Evolutionary conservation across 768 basidiomycete genomes (phyloP).

Genomic region (Strobilomyces echinocephalus): DNA sequence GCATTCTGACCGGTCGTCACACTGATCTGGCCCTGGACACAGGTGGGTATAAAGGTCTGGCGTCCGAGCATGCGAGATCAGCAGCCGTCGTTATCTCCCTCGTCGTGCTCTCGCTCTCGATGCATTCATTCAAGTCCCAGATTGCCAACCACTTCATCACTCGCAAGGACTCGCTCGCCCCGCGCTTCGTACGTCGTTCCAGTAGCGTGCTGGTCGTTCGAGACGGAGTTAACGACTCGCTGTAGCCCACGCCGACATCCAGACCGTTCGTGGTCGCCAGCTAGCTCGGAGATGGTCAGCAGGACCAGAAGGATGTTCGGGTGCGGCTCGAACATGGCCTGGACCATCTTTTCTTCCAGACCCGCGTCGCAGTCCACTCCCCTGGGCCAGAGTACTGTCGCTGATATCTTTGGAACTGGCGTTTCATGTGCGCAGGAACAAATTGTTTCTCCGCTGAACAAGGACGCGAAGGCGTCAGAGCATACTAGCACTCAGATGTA

Average conservation of each 20-base stretch:
- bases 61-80: background rate
- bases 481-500: too few species aligned
- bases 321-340: too few species aligned
- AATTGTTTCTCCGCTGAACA: too few species aligned
- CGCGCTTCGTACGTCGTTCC: background rate
- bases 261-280: constrained; percentile 13
- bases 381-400: too few species aligned
- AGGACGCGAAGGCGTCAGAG: too few species aligned
- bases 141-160: background rate
- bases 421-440: too few species aligned
- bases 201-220: background rate
- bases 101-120: background rate
- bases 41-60: background rate
- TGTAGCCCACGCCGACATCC: background rate
- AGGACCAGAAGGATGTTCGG: too few species aligned
- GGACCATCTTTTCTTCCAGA: too few species aligned
- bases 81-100: background rate
- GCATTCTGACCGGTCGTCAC: background rate
- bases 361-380: too few species aligned
- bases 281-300: too few species aligned
- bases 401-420: too few species aligned
- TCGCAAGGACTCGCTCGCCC: background rate
- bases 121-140: background rate
- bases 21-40: background rate
- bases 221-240: background rate